phyloP scores from a whole-genome alignment of 495 filamentous ascomycete species.

The Penicillium turbatum region DNA sequence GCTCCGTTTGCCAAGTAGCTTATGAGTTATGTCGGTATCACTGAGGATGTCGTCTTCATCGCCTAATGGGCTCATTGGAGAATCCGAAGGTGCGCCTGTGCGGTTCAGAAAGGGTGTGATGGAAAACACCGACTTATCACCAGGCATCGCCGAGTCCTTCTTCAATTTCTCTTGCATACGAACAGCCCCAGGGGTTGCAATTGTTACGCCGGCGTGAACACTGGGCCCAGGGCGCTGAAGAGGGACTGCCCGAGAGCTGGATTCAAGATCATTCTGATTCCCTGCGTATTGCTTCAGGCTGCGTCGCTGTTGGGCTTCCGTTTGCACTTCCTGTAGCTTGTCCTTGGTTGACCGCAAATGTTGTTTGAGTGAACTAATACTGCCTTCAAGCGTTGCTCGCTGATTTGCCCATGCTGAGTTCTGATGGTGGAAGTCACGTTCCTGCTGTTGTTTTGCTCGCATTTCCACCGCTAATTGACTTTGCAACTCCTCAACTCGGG shows the following conservation, averaged over 20 bases:
- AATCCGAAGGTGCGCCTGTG: constrained; percentile 51
- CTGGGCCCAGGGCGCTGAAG: constrained; percentile 40
- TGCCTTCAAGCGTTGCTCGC: constrained; percentile 57
- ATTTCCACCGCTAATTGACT: constrained; percentile 45
- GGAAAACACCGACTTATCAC: constrained; percentile 86
- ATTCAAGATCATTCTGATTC: constrained; percentile 24
- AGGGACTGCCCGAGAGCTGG: constrained; percentile 33
- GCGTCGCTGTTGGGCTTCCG: constrained; percentile 43
- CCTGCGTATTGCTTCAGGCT: constrained; percentile 9
- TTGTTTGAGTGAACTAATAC: constrained; percentile 59
- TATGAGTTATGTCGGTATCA: background rate
- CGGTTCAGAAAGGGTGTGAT: constrained; percentile 91
- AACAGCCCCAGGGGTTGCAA: constrained; percentile 66
- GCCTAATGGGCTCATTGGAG: constrained; percentile 34
- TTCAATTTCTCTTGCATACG: constrained; percentile 50
- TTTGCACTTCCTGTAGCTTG: constrained; percentile 58
- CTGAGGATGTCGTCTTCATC: constrained; percentile 26
- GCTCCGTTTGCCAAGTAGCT: background rate
- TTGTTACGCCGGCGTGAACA: constrained; percentile 46
- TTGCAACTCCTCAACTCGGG: constrained; percentile 39
- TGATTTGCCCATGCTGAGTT: constrained; percentile 49
- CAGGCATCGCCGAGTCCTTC: constrained; percentile 53
- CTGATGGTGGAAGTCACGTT: constrained; percentile 28
- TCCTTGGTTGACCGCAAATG: constrained; percentile 66
- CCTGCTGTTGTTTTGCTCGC: constrained; percentile 34